phyloP scores from a whole-genome alignment of 345 rosid genomes.

The Eucalyptus curtisii region DNA sequence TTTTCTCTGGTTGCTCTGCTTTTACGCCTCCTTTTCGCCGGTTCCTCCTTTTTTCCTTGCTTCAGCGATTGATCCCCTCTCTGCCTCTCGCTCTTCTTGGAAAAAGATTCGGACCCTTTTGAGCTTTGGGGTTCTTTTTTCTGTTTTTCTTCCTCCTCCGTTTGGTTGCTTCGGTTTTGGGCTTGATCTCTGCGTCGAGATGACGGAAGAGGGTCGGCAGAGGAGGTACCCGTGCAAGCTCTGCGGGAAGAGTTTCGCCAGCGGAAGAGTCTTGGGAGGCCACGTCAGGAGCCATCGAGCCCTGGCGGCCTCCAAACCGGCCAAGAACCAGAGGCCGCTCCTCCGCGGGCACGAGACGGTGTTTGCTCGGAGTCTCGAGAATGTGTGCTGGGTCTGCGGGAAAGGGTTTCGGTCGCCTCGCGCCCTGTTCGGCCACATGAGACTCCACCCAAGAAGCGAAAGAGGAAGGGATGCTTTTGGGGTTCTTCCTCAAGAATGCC shows the following conservation, averaged over 20 bases:
- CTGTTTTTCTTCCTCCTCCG: background rate
- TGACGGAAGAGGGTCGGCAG: background rate
- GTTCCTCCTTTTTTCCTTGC: background rate
- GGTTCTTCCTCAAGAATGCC: background rate
- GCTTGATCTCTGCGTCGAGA: background rate
- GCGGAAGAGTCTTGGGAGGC: constrained; percentile 11
- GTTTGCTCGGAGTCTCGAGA: background rate
- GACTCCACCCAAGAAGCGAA: background rate
- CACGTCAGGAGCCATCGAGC: constrained; percentile 14
- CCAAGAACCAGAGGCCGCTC: background rate
- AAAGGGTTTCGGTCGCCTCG: background rate
- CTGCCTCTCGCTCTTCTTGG: background rate
- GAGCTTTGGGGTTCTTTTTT: background rate
- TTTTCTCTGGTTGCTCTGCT: background rate
- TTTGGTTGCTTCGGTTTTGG: background rate
- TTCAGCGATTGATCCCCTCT: background rate
- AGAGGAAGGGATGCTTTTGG: background rate
- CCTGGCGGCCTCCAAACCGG: background rate
- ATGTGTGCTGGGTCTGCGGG: background rate
- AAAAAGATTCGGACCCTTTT: background rate
- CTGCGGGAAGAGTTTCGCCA: constrained; percentile 17
- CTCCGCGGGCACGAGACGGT: background rate
- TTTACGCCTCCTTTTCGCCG: background rate
- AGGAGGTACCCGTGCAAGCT: constrained; percentile 9
- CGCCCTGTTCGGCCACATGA: background rate